Conservation (phyloP, 2,329 filamentous ascomycete species). For the Cytospora mali region DNA sequence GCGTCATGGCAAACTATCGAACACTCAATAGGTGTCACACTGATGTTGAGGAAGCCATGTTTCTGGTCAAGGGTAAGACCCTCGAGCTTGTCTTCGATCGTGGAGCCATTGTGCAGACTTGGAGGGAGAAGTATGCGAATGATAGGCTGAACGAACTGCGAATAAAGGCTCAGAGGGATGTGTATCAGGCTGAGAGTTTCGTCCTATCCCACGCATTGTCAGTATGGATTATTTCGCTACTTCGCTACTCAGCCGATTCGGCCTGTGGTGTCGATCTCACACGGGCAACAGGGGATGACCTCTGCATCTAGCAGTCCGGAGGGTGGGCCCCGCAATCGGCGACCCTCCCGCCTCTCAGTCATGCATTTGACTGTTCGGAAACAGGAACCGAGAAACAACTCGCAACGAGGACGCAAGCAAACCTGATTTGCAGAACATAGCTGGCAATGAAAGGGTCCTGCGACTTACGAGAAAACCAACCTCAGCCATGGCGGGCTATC, state of each 20-base stretch:
- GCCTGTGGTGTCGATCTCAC: neutral
- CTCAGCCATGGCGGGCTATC: conserved; percentile 52
- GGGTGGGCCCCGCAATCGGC: conserved; percentile 18
- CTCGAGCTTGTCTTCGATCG: conserved; percentile 44
- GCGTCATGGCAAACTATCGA: conserved; percentile 84
- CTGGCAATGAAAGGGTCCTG: neutral
- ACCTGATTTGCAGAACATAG: neutral
- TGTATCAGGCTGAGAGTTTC: conserved; percentile 87
- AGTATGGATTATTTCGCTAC: conserved; percentile 26
- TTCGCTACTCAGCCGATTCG: neutral
- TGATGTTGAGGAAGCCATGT: conserved; percentile 90
- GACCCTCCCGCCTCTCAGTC: neutral
- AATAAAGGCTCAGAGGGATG: conserved; percentile 79
- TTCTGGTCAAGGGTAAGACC: conserved; percentile 55
- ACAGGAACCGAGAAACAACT: neutral
- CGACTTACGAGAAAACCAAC: conserved; percentile 59
- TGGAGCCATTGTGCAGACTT: conserved; percentile 45
- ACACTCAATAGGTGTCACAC: conserved; percentile 88
- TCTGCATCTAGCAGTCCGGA: conserved; percentile 8
- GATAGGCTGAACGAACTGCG: conserved; percentile 81
- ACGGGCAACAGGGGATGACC: neutral
- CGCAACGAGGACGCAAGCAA: neutral
- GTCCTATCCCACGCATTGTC: conserved; percentile 61
- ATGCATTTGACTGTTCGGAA: neutral
- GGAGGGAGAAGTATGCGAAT: conserved; percentile 80